Evolutionary conservation across 192 early-diverging fungal species (phyloP).

Genomic region (Entomortierella beljakovae): DNA sequence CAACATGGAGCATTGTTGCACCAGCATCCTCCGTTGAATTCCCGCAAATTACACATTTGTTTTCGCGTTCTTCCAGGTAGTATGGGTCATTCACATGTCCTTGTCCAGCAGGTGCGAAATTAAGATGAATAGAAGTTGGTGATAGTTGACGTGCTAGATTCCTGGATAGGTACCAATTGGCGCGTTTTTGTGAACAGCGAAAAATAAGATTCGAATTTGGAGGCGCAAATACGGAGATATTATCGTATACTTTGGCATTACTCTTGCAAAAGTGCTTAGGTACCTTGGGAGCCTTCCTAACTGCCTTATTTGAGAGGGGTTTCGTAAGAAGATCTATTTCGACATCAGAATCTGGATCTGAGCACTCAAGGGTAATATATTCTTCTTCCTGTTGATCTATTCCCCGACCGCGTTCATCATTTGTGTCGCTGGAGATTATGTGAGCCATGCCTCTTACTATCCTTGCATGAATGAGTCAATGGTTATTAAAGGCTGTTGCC

Average conservation of each 20-base stretch:
- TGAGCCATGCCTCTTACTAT: neutral
- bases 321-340: conserved; percentile 29
- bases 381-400: neutral
- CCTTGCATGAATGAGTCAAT: neutral
- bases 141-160: conserved; percentile 23
- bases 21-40: conserved; percentile 21
- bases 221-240: conserved; percentile 51
- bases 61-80: conserved; percentile 46
- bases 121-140: conserved; percentile 44
- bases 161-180: conserved; percentile 43
- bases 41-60: conserved; percentile 48
- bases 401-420: neutral
- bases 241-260: conserved; percentile 43
- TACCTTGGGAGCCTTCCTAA: conserved; percentile 9
- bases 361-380: conserved; percentile 24
- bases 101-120: conserved; percentile 43
- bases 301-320: conserved; percentile 5
- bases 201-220: conserved; percentile 51
- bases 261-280: conserved; percentile 45
- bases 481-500: neutral
- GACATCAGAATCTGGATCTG: conserved; percentile 35
- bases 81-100: conserved; percentile 29
- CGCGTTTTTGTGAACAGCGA: conserved; percentile 44
- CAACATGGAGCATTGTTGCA: conserved; percentile 50
- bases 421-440: neutral